Base-by-base conservation (phyloP, 306 rosid species). In the Cicer chorassanicum region DNA sequence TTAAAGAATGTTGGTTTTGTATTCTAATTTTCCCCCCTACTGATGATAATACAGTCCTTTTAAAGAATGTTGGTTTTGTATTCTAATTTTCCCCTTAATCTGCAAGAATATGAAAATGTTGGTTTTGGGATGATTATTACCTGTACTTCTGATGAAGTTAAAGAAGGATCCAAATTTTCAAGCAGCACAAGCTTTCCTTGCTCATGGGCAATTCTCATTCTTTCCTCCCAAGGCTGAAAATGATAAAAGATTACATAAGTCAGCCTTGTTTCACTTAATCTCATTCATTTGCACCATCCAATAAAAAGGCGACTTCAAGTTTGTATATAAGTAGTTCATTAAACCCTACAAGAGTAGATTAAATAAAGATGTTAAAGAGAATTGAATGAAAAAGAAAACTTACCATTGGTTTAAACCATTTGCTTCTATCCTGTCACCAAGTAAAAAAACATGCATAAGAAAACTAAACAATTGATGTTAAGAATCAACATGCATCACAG, bases 181-280 rank as follows among this genome's bases (percentile, higher is more conserved):
- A 92, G 86, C 63, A 90, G 80, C 82, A 92, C 84, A 53, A 95
- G 93, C 41, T 67, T 86, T 49, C 96, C 87, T 77, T 89, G 91
- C 55, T 87, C 88, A 65, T 87, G 54, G 36, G 98, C 93, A 69
- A 54, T 41, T 81, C 80, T 80, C 82, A 92, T 41, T 66, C 65
- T 82, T 62, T 92, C 99, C 80, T 90, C 96, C 99, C 98, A 90
- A 48, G 92, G 81, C 99, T 92, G 89, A 74, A 80, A 85, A 70
- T 45, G 74, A 81, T 44, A 55, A 10, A 54, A 62, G 55, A 55
- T n/a, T 13, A 21, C 65, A 68, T 63, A 24, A 78, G 68, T 82
- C 44, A 38, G 10, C 49, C 43, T 48, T 65, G 48, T 42, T 76
- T 46, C 39, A 66, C 42, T 72, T 18, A 9, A 69, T 46, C 41